Percentiles rank a stretch among this genome's conserved stretches.
These are phyloP conservation scores for Phytophthora gonapodyides DNA, from an alignment of 352 stramenopile species.

Conservation along the genomic window DNA sequence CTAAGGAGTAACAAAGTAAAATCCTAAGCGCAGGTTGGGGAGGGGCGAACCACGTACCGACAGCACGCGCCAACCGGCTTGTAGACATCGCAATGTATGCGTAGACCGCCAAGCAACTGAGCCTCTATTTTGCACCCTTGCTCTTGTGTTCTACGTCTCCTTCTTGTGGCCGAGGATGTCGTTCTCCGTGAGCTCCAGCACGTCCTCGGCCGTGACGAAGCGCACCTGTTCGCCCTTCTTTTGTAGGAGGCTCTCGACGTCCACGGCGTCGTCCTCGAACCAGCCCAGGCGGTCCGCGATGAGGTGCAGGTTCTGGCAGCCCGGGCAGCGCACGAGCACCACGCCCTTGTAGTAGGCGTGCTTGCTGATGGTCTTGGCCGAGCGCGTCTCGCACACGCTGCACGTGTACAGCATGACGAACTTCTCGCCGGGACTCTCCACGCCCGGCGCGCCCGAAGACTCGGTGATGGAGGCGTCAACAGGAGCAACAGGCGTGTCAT, in stretches of 20 bases:
- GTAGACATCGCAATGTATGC: too few species aligned
- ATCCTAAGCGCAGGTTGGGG: neutral
- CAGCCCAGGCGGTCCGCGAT: conserved; percentile 95
- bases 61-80: too few species aligned
- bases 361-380: conserved; percentile 98
- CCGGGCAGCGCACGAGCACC: conserved; percentile 97
- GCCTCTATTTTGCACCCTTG: conserved; percentile 14
- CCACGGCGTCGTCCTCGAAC: conserved; percentile 91
- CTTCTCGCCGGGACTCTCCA: conserved; percentile 90
- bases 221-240: conserved; percentile 76
- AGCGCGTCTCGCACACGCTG: conserved; percentile 96
- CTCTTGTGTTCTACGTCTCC: conserved; percentile 28
- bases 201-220: conserved; percentile 76
- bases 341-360: conserved; percentile 97
- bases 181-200: conserved; percentile 82
- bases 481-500: neutral
- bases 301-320: conserved; percentile 98
- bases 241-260: conserved; percentile 87
- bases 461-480: conserved; percentile 10
- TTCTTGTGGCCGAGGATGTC: conserved; percentile 61
- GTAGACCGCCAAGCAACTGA: neutral
- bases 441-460: conserved; percentile 48
- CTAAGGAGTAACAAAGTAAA: conserved; percentile 40
- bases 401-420: conserved; percentile 99
- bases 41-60: too few species aligned